Percentiles rank a stretch among this genome's conserved stretches.
Conservation (phyloP, 2,329 filamentous ascomycete genomes). For the Paecilomyces formosus region DNA sequence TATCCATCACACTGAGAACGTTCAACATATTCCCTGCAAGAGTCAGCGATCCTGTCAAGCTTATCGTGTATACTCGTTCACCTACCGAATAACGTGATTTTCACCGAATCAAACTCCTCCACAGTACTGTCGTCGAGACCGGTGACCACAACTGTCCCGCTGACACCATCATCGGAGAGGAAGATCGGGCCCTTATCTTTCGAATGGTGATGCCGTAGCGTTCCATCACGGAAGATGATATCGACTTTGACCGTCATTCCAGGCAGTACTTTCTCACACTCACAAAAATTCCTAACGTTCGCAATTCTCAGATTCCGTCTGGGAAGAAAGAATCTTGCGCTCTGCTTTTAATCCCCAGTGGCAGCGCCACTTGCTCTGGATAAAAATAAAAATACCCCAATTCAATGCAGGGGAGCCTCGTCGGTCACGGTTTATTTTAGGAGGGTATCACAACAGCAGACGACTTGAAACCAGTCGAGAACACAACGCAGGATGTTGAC, state of each 20-base stretch:
- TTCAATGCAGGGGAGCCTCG: neutral
- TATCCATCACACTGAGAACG: neutral
- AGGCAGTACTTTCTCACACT: neutral
- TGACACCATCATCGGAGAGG: slow-evolving; percentile 2
- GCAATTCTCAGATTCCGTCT: neutral
- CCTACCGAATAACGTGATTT: slow-evolving; percentile 2
- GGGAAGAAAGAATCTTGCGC: neutral
- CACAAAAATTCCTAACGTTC: neutral
- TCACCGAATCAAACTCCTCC: slow-evolving; percentile 1
- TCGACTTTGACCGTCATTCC: neutral
- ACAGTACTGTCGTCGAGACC: neutral
- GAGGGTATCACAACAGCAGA: neutral
- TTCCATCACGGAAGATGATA: neutral
- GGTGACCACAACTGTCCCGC: neutral
- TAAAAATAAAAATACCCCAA: neutral
- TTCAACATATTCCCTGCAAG: neutral
- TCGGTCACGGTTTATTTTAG: neutral
- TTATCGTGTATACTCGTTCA: neutral
- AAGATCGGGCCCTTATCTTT: neutral
- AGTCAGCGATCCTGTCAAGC: neutral
- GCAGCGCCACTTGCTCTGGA: neutral
- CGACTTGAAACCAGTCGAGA: neutral
- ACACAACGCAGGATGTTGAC: neutral
- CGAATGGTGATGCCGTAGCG: neutral
- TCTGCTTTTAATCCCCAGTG: neutral